Evolutionary conservation across 1,284 basidiomycete genomes (phyloP).

Genomic region (Lignosus rhinocerotis): DNA sequence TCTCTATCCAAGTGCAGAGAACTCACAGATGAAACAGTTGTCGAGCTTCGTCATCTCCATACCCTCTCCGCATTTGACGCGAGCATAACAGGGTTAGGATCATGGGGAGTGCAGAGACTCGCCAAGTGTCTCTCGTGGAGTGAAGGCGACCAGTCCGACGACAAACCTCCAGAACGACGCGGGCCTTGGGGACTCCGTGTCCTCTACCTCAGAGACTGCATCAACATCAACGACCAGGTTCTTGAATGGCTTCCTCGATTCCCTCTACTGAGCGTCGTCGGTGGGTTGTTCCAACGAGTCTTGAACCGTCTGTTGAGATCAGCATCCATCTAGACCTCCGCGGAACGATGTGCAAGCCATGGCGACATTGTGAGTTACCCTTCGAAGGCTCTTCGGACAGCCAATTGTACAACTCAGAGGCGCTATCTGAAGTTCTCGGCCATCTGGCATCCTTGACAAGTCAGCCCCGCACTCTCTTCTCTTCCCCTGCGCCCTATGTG

Average conservation of each 20-base stretch:
- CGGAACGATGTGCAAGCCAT: conserved; percentile 45
- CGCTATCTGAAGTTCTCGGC: conserved; percentile 34
- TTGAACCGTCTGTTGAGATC: not conserved
- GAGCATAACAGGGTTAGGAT: conserved; percentile 50
- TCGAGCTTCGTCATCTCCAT: conserved; percentile 49
- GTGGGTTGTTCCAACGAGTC: conserved; percentile 36
- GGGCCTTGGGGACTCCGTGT: conserved; percentile 63
- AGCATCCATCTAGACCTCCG: conserved; percentile 46
- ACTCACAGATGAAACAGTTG: conserved; percentile 56
- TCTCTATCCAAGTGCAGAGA: conserved; percentile 51
- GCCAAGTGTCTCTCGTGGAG: conserved; percentile 31
- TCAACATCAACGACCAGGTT: conserved; percentile 42
- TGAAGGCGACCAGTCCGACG: conserved; percentile 18
- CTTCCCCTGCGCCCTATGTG: conserved; percentile 25
- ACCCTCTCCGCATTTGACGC: conserved; percentile 62
- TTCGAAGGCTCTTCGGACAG: conserved; percentile 25
- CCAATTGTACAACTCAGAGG: conserved; percentile 26
- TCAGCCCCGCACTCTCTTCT: conserved; percentile 20
- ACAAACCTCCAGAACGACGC: conserved; percentile 22
- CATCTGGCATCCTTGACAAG: conserved; percentile 25
- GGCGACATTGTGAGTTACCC: conserved; percentile 12
- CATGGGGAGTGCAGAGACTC: conserved; percentile 48
- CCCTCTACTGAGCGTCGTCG: conserved; percentile 56
- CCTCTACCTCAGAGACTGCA: conserved; percentile 50
- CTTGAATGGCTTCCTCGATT: conserved; percentile 44